These are phyloP conservation scores for Boletus smithii DNA, from an alignment of 1,284 basidiomycete genomes.

Conservation along the genomic window DNA sequence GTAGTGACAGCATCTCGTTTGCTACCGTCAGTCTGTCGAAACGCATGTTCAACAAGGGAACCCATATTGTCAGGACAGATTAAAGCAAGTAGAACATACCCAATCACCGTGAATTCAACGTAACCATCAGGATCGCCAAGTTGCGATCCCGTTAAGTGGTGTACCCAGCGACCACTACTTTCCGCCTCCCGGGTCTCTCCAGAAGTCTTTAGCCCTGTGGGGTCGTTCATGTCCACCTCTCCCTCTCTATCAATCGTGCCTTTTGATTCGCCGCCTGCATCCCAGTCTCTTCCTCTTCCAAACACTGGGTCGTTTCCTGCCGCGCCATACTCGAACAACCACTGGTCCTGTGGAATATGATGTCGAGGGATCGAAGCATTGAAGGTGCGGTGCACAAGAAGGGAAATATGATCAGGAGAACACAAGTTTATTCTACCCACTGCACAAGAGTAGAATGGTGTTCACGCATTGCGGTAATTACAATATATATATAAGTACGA, in stretches of 20 bases:
- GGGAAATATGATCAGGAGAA: conserved; percentile 91
- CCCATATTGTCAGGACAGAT: neutral
- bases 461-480: neutral
- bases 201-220: conserved; percentile 29
- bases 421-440: conserved; percentile 86
- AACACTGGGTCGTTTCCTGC: conserved; percentile 75
- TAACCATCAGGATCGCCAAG: conserved; percentile 72
- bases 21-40: conserved; percentile 77
- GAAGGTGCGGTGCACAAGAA: conserved; percentile 92
- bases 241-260: conserved; percentile 20
- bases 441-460: conserved; percentile 30
- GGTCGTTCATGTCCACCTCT: conserved; percentile 25
- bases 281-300: conserved; percentile 38
- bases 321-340: conserved; percentile 84
- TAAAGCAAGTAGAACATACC: conserved; percentile 46
- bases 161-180: conserved; percentile 77
- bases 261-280: conserved; percentile 23
- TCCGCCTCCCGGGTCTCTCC: conserved; percentile 35
- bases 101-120: conserved; percentile 87
- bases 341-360: conserved; percentile 81
- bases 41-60: conserved; percentile 3
- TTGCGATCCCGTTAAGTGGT: conserved; percentile 63
- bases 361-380: conserved; percentile 94
- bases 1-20: conserved; percentile 92
- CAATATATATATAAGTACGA: conserved; percentile 1